Base-by-base conservation (phyloP, 495 filamentous ascomycete genomes). In the Chaetomium cochliodes region DNA sequence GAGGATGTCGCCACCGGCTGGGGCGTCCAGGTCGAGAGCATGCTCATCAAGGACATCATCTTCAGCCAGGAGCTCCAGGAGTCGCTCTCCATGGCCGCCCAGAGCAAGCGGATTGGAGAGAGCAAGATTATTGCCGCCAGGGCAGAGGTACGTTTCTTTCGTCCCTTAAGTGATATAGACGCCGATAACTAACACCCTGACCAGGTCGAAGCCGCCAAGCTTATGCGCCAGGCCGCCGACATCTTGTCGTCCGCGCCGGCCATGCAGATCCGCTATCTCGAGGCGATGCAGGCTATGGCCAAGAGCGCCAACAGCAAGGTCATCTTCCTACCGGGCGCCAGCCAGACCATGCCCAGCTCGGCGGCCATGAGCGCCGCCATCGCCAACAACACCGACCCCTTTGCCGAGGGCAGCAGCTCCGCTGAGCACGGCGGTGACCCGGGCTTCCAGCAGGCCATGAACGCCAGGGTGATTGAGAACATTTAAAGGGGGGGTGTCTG, bases 201-300 rank as follows among this genome's bases (percentile, higher is more conserved):
- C 15, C 12, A 54, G 52, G 94, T 99, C 75, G 94, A 99, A 77
- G 86, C 86, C 60, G 94, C 96, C 75, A 98, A 98, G 75, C 79
- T 98, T 77, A 98, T 98, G 94, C 85, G 94, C 59, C 92, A 98
- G 80, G 94, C 94, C 47, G 94, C 94, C 72, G 94, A 99, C 76
- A 99, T 99, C 70, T 76, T 98, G 64, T 89, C 85, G 59, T 91
- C 87, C 37, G 96, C 94, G 0, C 96, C 94, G 0, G 94, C 94
- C 56, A 99, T 99, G 94, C 94, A 99, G 79, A 99, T 99, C 79
- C 81, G 93, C 25, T 96, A 98, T 69, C 87, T 99, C 65, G 94
- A 99, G 82, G 94, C 94, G n/a, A 97, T 98, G 92, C 94, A 99
- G 74, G 86, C 91, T 11, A 98, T 98, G 94, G 96, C 94, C 64